These are phyloP conservation scores for Ploettnerulaceae sp. DNA, from an alignment of 2,329 filamentous ascomycete genomes.

Conservation along the genomic window DNA sequence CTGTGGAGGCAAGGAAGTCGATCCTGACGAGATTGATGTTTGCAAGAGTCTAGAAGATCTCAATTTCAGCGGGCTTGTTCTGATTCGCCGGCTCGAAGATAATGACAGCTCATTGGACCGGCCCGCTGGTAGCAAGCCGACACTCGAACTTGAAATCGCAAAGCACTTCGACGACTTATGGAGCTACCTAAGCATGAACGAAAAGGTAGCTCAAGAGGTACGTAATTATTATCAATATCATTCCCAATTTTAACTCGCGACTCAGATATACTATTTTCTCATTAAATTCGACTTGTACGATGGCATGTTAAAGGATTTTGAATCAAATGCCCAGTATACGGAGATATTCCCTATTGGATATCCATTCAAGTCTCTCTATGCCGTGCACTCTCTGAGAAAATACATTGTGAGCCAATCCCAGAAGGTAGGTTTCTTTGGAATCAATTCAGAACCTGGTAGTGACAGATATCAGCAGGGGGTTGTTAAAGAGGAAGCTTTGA, in stretches of 20 bases:
- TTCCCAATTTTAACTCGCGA: background rate
- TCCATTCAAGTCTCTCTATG: conserved; percentile 71
- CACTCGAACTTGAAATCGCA: conserved; percentile 73
- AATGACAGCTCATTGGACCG: conserved; percentile 39
- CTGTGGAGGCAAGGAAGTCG: conserved; percentile 61
- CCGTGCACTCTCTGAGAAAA: conserved; percentile 59
- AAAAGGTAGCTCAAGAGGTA: conserved; percentile 64
- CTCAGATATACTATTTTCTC: conserved; percentile 66
- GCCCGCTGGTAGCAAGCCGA: conserved; percentile 48
- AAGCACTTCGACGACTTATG: conserved; percentile 82
- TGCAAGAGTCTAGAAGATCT: conserved; percentile 63
- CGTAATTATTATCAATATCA: conserved; percentile 13
- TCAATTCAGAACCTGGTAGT: conserved; percentile 10
- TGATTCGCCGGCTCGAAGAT: conserved; percentile 57
- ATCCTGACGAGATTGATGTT: conserved; percentile 54
- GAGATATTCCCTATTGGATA: conserved; percentile 65
- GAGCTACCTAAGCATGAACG: conserved; percentile 69
- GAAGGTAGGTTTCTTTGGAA: conserved; percentile 23
- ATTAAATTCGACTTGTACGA: conserved; percentile 64
- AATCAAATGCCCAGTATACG: conserved; percentile 47
- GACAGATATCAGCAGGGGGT: conserved; percentile 21
- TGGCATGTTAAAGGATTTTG: conserved; percentile 55
- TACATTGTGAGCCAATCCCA: conserved; percentile 43
- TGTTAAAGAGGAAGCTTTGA: conserved; percentile 36
- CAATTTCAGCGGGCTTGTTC: conserved; percentile 60